Conservation (phyloP, 305 asterid species). For the Fraxinus latifolia region DNA sequence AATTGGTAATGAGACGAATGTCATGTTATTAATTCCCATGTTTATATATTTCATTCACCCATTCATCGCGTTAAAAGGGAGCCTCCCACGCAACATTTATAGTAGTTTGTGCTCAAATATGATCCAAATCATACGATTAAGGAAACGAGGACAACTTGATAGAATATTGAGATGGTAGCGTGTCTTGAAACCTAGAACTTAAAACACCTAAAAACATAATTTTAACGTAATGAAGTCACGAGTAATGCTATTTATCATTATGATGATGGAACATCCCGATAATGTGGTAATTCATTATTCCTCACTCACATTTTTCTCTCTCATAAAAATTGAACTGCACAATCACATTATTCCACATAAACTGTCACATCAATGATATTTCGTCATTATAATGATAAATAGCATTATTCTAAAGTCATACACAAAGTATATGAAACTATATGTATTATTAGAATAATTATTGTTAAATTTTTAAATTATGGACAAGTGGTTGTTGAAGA, state of each 20-base stretch:
- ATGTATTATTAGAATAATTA: no score
- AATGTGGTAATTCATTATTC: no score
- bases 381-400: no score
- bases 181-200: not conserved
- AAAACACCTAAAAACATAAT: not conserved
- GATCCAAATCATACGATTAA: not conserved
- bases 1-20: not conserved
- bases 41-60: not conserved
- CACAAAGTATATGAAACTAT: not conserved
- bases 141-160: not conserved
- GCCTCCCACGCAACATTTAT: not conserved
- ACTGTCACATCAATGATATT: no score
- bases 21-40: not conserved
- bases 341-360: no score
- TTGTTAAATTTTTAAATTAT: no score
- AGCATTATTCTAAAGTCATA: no score
- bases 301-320: no score
- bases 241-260: no score
- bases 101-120: not conserved
- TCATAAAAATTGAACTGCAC: no score
- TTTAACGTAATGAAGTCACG: not conserved
- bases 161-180: no score
- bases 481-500: not conserved
- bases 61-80: not conserved
- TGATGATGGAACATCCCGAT: no score